phyloP scores from a whole-genome alignment of 768 basidiomycete species.

The Tulasnella sp. region DNA sequence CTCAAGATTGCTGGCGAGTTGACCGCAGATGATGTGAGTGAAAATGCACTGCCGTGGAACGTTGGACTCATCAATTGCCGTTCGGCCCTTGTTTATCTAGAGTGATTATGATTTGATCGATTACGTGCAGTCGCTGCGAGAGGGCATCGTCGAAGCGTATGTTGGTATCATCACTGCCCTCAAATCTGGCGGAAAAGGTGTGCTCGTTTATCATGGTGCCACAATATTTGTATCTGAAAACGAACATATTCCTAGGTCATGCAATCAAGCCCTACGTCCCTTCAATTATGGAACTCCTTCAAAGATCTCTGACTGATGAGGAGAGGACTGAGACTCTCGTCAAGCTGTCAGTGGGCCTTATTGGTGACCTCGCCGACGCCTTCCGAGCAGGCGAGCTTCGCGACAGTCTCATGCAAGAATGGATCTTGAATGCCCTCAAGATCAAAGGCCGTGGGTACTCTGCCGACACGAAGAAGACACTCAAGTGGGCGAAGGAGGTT shows the following conservation, averaged over 20 bases:
- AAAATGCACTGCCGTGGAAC: background rate
- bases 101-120: constrained; percentile 85
- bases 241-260: constrained; percentile 25
- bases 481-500: constrained; percentile 92
- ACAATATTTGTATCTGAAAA: background rate
- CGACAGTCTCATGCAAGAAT: constrained; percentile 62
- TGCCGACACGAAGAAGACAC: constrained; percentile 71
- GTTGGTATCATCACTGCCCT: constrained; percentile 87
- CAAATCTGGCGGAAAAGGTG: constrained; percentile 74
- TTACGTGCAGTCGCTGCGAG: constrained; percentile 79
- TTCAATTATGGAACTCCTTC: constrained; percentile 69
- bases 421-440: constrained; percentile 61
- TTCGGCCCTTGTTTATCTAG: constrained; percentile 28
- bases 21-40: constrained; percentile 71
- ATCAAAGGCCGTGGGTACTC: constrained; percentile 56
- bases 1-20: constrained; percentile 82
- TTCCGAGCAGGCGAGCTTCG: constrained; percentile 77
- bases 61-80: background rate
- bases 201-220: background rate
- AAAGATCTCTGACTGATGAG: constrained; percentile 65
- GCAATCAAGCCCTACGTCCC: constrained; percentile 59
- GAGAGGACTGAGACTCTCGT: constrained; percentile 71
- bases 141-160: constrained; percentile 94
- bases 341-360: constrained; percentile 66
- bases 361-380: constrained; percentile 87